A percentile compares a stretch with the other conserved stretches of the same genome.
Evolutionary conservation across 225 moss, liverwort and hornwort genomes (phyloP).

Genomic region (Climacium dendroides): DNA sequence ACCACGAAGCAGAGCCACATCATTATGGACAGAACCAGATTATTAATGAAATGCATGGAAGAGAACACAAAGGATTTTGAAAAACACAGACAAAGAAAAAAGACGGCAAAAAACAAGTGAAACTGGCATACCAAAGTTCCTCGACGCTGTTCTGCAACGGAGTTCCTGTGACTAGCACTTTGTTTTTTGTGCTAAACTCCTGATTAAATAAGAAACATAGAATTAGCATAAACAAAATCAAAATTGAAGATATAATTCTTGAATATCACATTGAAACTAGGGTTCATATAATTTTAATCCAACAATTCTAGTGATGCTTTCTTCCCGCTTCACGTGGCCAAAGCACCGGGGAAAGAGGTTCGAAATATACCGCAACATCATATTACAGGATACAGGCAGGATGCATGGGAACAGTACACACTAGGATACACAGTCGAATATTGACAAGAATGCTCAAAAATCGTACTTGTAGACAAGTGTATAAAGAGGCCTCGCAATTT

Average conservation of each 20-base stretch:
- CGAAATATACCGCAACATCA: not conserved
- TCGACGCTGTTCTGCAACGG: slow-evolving; percentile 98
- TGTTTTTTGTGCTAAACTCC: slow-evolving; percentile 98
- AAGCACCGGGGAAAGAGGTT: not conserved
- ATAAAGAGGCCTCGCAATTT: slow-evolving; percentile 94
- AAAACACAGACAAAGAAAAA: not conserved
- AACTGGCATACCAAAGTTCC: slow-evolving; percentile 78
- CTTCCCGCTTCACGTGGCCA: not conserved
- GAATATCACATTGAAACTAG: not conserved
- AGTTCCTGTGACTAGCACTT: slow-evolving; percentile 95
- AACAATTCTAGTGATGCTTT: not conserved
- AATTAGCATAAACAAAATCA: not conserved
- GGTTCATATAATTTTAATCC: not conserved
- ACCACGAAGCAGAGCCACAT: not conserved
- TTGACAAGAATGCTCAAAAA: not conserved
- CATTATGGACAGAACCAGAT: not conserved
- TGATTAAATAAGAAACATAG: not conserved
- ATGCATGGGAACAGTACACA: not conserved
- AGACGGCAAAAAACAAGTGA: not conserved
- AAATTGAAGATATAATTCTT: not conserved
- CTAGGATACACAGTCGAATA: not conserved
- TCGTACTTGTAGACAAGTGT: slow-evolving; percentile 75
- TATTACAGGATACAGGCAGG: not conserved
- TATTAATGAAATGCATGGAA: not conserved
- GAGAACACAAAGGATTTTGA: not conserved